phyloP scores from a whole-genome alignment of 257 asterid genomes.

The Jacaranda mimosifolia region DNA sequence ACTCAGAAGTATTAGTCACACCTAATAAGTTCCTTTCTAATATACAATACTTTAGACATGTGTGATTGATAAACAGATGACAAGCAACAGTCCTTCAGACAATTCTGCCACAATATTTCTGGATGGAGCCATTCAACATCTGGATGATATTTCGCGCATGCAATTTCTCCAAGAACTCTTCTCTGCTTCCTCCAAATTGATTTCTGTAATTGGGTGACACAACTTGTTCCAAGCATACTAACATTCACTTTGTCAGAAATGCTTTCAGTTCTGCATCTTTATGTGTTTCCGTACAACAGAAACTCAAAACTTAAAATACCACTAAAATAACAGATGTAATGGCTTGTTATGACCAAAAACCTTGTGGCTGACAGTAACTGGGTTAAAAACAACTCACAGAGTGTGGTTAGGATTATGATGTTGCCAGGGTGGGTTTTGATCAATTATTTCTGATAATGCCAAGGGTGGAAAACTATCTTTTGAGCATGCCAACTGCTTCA shows the following conservation, averaged over 20 bases:
- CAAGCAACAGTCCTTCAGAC: background rate
- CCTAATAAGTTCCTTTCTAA: background rate
- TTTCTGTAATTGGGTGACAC: background rate
- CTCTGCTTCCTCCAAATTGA: background rate
- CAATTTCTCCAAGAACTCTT: background rate
- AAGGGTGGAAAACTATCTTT: too few relatives aligned
- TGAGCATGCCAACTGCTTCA: too few relatives aligned
- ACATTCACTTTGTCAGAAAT: background rate
- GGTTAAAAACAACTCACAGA: too few relatives aligned
- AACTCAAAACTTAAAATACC: background rate
- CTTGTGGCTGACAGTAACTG: too few relatives aligned
- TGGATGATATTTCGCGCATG: background rate
- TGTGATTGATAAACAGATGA: background rate
- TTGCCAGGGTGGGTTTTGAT: too few relatives aligned
- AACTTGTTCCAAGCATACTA: background rate
- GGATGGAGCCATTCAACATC: background rate
- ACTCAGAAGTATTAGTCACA: background rate
- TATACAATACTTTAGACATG: background rate
- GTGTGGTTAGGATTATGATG: too few relatives aligned
- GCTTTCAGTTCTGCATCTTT: background rate
- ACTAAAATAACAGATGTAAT: background rate
- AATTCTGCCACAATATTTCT: background rate
- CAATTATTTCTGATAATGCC: too few relatives aligned
- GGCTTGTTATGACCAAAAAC: background rate
- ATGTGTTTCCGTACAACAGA: background rate